phyloP scores from a whole-genome alignment of 2,329 filamentous ascomycete species.

The Colletotrichum somersetense region DNA sequence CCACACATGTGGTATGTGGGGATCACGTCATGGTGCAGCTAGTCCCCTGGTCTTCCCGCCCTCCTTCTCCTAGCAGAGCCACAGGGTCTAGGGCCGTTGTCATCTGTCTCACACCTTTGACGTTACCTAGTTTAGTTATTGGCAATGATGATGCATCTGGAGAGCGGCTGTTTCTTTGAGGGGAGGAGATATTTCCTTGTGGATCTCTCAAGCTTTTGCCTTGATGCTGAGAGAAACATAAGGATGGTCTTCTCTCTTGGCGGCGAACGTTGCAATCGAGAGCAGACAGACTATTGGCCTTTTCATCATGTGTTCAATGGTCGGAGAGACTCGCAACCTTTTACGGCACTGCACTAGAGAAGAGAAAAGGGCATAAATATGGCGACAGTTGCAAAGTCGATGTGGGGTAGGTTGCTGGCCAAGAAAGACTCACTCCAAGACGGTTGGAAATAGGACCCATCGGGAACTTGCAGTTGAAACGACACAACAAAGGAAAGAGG shows the following conservation, averaged over 20 bases:
- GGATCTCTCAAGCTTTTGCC: too few species aligned
- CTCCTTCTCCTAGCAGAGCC: conserved; percentile 1
- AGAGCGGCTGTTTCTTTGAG: neutral
- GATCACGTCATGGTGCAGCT: conserved; percentile 43
- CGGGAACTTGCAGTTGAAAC: neutral
- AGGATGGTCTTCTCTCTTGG: neutral
- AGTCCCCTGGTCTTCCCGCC: conserved; percentile 9
- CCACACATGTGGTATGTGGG: conserved; percentile 29
- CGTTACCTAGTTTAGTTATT: neutral
- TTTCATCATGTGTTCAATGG: neutral
- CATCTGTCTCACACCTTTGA: conserved; percentile 2
- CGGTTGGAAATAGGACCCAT: neutral
- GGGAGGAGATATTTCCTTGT: neutral
- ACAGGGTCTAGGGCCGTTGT: conserved; percentile 19
- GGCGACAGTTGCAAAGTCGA: neutral
- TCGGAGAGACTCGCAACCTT: neutral
- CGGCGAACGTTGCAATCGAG: neutral
- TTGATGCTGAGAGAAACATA: neutral
- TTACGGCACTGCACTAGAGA: neutral
- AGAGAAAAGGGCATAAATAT: neutral
- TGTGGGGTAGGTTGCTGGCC: neutral
- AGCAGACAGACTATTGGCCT: neutral
- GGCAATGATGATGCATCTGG: neutral
- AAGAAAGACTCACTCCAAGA: neutral
- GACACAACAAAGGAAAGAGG: neutral